phyloP scores from a whole-genome alignment of 495 filamentous ascomycete species.

The Niebla homalea region DNA sequence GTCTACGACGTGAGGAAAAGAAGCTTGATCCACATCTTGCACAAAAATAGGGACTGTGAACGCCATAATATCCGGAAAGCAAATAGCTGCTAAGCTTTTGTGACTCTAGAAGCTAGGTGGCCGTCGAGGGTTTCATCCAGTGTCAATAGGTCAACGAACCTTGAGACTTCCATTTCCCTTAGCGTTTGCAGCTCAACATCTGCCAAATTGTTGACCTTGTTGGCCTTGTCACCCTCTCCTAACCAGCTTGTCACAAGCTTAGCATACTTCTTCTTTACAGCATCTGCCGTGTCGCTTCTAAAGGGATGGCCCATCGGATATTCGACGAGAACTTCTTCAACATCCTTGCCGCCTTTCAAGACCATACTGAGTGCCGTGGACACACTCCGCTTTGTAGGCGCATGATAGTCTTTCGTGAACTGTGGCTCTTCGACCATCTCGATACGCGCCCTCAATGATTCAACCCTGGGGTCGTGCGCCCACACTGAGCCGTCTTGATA shows the following conservation, averaged over 20 bases:
- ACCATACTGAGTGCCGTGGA: conserved; percentile 17
- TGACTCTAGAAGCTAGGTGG: no score
- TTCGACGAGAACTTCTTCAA: conserved; percentile 71
- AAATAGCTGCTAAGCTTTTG: no score
- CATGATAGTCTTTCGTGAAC: conserved; percentile 27
- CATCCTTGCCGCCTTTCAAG: conserved; percentile 25
- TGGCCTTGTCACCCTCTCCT: conserved; percentile 39
- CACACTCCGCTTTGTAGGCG: conserved; percentile 18
- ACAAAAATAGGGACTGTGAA: no score
- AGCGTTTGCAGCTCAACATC: neutral
- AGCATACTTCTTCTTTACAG: conserved; percentile 66
- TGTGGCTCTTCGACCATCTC: conserved; percentile 18
- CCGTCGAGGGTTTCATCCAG: no score
- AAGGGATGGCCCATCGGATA: conserved; percentile 69
- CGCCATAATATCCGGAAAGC: no score
- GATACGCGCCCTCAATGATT: conserved; percentile 22
- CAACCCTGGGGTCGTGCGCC: conserved; percentile 17
- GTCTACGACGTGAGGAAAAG: no score
- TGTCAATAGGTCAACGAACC: conserved; percentile 3
- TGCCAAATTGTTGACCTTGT: conserved; percentile 32
- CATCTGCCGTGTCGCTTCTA: conserved; percentile 60
- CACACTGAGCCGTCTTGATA: conserved; percentile 27
- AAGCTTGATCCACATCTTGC: no score
- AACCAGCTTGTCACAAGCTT: conserved; percentile 59
- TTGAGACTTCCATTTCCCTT: neutral